Conservation (phyloP, 306 rosid genomes). For the Aeschynomene evenia region DNA sequence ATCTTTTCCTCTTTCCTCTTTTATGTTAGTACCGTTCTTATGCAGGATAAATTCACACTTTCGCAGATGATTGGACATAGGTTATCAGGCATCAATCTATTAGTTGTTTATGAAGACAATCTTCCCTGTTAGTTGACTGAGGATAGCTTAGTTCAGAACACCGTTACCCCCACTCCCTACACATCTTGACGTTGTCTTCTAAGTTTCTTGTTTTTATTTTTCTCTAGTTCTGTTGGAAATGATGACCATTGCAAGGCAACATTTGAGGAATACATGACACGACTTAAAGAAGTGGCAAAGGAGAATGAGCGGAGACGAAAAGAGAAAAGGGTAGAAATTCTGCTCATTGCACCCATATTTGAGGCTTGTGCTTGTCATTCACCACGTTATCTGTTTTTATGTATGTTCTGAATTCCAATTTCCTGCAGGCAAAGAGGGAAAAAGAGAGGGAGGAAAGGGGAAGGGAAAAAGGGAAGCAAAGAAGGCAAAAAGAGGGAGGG, state of each 20-base stretch:
- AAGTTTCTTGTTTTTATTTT: slow-evolving; percentile 13
- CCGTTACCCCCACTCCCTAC: no score
- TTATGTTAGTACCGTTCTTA: not conserved
- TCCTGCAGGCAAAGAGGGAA: slow-evolving; percentile 70
- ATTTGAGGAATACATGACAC: slow-evolving; percentile 70
- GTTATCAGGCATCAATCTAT: no score
- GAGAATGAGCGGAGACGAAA: slow-evolving; percentile 78
- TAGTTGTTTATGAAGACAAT: no score
- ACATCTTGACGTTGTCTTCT: slow-evolving; percentile 1
- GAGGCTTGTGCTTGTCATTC: slow-evolving; percentile 25
- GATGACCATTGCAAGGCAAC: slow-evolving; percentile 63
- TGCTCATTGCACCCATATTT: slow-evolving; percentile 21
- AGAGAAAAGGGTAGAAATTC: slow-evolving; percentile 75
- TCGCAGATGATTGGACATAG: not conserved
- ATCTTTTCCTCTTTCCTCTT: not conserved
- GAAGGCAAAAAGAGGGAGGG: slow-evolving; percentile 69
- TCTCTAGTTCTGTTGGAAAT: slow-evolving; percentile 69
- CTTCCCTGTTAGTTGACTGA: not conserved
- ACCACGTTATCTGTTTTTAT: not conserved
- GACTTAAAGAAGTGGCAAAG: slow-evolving; percentile 76
- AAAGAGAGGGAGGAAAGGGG: slow-evolving; percentile 85
- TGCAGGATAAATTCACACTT: not conserved
- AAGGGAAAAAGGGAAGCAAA: slow-evolving; percentile 63
- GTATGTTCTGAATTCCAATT: slow-evolving; percentile 17
- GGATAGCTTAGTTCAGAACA: not conserved